A percentile compares a stretch with the other conserved stretches of the same genome.
These are phyloP conservation scores for Solanum chilense DNA, from an alignment of 257 asterid genomes.

Conservation along the genomic window DNA sequence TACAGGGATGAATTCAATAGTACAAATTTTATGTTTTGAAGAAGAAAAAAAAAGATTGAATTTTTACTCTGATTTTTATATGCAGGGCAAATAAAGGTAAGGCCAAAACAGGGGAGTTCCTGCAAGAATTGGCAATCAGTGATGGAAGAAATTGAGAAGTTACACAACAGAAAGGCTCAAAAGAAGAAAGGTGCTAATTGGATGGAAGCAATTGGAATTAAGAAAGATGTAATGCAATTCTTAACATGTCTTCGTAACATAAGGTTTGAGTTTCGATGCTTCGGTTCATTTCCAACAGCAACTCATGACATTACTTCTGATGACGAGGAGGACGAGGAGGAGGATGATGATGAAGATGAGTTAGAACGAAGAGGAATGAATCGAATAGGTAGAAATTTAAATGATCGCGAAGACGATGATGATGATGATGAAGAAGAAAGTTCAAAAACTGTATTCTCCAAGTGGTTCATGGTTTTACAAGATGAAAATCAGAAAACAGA, in stretches of 20 bases:
- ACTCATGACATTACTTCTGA: constrained; percentile 47
- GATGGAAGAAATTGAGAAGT: constrained; percentile 85
- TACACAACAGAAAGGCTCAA: constrained; percentile 35
- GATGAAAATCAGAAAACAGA: constrained; percentile 23
- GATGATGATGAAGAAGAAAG: constrained; percentile 20
- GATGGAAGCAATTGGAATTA: constrained; percentile 59
- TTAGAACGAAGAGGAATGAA: not conserved
- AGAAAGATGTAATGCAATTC: constrained; percentile 78
- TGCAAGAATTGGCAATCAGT: constrained; percentile 90
- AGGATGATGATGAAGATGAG: constrained; percentile 22
- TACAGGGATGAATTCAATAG: too few relatives aligned
- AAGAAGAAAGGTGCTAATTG: constrained; percentile 37
- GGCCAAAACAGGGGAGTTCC: constrained; percentile 17
- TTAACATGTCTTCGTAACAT: constrained; percentile 54
- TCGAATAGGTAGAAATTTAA: not conserved
- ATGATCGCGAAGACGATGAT: not conserved
- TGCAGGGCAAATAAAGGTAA: constrained; percentile 67
- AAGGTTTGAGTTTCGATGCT: constrained; percentile 71
- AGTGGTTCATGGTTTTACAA: constrained; percentile 81
- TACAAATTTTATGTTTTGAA: not conserved
- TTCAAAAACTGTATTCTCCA: constrained; percentile 52
- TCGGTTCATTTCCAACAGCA: constrained; percentile 53
- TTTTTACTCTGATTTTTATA: not conserved
- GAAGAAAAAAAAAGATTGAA: too few relatives aligned
- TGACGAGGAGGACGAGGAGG: constrained; percentile 49